Conservation (phyloP, 306 rosid genomes). For the Phaseolus lunatus region DNA sequence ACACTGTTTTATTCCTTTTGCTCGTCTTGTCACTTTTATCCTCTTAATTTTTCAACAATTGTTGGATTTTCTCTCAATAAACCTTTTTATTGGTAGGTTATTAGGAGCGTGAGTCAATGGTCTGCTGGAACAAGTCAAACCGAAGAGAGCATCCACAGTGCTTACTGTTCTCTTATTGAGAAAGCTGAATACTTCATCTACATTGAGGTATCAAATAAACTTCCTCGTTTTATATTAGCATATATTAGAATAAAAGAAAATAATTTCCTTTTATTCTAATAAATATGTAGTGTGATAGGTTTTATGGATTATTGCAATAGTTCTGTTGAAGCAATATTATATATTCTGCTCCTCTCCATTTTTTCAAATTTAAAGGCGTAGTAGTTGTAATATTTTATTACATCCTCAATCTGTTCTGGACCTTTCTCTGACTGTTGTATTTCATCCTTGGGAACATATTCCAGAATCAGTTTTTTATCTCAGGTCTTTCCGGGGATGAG, state of each 20-base stretch:
- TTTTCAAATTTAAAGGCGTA: conserved; percentile 3
- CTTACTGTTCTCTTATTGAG: conserved; percentile 93
- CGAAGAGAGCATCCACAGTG: conserved; percentile 93
- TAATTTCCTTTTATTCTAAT: too few species aligned
- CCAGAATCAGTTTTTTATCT: conserved; percentile 98
- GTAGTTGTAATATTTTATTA: conserved; percentile 8
- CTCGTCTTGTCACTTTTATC: conserved; percentile 27
- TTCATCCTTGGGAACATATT: conserved; percentile 51
- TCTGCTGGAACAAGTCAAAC: conserved; percentile 98
- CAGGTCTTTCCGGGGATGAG: conserved; percentile 95
- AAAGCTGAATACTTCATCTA: conserved; percentile 94
- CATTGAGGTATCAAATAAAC: conserved; percentile 73
- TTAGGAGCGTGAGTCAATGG: conserved; percentile 99
- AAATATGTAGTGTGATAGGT: conserved; percentile 7
- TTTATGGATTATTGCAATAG: conserved; percentile 6
- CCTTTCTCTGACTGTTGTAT: conserved; percentile 47
- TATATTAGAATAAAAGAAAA: too few species aligned
- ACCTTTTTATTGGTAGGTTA: conserved; percentile 64
- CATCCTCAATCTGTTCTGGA: conserved; percentile 12
- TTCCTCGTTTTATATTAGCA: conserved; percentile 20
- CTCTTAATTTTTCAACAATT: conserved; percentile 29
- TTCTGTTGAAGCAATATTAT: conserved; percentile 19
- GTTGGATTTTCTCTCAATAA: conserved; percentile 38
- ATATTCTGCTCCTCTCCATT: not conserved
- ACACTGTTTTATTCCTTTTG: conserved; percentile 31